Evolutionary conservation across 441 rosid genomes (phyloP).

Genomic region (Kokia cookei): DNA sequence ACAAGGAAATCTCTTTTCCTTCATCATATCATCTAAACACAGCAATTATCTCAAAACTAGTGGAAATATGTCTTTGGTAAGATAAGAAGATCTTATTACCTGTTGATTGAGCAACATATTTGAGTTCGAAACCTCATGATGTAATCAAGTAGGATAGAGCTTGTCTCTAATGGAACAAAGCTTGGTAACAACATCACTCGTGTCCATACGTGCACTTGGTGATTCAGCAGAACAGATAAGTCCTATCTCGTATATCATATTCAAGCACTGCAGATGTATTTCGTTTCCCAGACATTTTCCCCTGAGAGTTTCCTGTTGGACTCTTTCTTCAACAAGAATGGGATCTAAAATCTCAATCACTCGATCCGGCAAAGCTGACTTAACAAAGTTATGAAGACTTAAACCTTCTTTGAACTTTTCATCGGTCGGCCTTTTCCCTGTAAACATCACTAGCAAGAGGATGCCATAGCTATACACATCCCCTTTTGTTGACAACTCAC

Average conservation of each 20-base stretch:
- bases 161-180: background rate
- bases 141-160: background rate
- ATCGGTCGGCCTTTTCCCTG: background rate
- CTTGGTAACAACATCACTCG: too few relatives aligned
- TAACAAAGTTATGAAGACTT: background rate
- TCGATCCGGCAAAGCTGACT: background rate
- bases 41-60: too few relatives aligned
- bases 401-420: background rate
- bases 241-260: background rate
- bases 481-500: background rate
- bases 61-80: too few relatives aligned
- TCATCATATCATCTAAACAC: too few relatives aligned
- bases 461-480: background rate
- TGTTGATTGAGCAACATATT: background rate
- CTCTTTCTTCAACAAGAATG: background rate
- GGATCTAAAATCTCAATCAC: background rate
- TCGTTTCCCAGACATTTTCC: too few relatives aligned
- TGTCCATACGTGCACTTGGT: background rate
- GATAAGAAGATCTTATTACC: background rate
- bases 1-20: too few relatives aligned
- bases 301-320: background rate
- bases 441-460: background rate
- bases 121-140: too few relatives aligned
- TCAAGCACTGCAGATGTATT: background rate
- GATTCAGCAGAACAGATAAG: background rate